Conservation (phyloP, 495 filamentous ascomycete genomes). For the Daldinia decipiens region DNA sequence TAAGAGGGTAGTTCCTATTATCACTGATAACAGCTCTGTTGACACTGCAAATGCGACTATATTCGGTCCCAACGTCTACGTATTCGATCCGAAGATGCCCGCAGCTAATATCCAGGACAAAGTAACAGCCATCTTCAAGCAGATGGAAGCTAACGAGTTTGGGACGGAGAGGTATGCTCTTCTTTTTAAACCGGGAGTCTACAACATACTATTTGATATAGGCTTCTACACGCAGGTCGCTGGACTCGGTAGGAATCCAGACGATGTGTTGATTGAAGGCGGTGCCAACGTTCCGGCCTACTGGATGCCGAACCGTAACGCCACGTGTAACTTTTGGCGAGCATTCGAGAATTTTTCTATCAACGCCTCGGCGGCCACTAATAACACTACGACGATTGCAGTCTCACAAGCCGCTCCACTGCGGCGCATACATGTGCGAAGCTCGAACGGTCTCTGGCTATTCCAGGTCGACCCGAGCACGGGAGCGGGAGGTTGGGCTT, state of each 20-base stretch:
- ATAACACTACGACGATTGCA: slow-evolving; percentile 49
- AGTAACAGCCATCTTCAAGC: slow-evolving; percentile 42
- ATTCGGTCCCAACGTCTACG: slow-evolving; percentile 46
- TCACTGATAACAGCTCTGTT: slow-evolving; percentile 15
- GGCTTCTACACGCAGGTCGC: slow-evolving; percentile 50
- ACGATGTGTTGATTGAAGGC: slow-evolving; percentile 47
- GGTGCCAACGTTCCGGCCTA: slow-evolving; percentile 49
- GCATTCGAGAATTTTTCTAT: slow-evolving; percentile 49
- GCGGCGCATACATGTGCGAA: slow-evolving; percentile 45
- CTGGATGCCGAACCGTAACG: slow-evolving; percentile 50
- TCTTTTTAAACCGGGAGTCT: slow-evolving; percentile 46
- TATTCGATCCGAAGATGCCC: slow-evolving; percentile 46
- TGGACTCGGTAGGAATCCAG: slow-evolving; percentile 43
- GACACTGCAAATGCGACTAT: slow-evolving; percentile 38
- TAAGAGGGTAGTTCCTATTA: slow-evolving; percentile 7
- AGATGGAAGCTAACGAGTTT: slow-evolving; percentile 51
- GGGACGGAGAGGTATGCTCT: slow-evolving; percentile 45
- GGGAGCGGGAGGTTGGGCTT: slow-evolving; percentile 49
- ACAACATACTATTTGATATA: slow-evolving; percentile 48
- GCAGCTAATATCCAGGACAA: slow-evolving; percentile 40
- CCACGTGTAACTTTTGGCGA: slow-evolving; percentile 50
- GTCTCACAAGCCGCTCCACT: slow-evolving; percentile 49
- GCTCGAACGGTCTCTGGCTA: slow-evolving; percentile 46
- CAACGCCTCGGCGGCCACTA: slow-evolving; percentile 47
- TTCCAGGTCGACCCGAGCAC: slow-evolving; percentile 50